phyloP scores from a whole-genome alignment of 257 asterid genomes.

The Nicotiana paniculata region DNA sequence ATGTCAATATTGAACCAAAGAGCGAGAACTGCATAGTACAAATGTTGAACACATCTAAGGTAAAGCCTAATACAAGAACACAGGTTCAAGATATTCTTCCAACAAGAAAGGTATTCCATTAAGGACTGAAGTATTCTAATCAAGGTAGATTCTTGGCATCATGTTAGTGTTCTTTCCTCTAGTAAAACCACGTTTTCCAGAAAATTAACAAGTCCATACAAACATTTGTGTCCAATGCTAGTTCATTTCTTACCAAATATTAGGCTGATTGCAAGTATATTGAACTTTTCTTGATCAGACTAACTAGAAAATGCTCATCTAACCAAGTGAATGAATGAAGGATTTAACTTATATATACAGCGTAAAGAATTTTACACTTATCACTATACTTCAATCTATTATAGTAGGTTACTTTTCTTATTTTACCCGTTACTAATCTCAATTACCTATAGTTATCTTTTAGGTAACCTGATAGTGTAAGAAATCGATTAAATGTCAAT shows the following conservation, averaged over 20 bases:
- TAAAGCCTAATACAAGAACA: not conserved
- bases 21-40: constrained; percentile 62
- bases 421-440: not conserved
- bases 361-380: not conserved
- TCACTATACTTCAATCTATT: too few relatives aligned
- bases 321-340: not conserved
- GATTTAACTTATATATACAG: not conserved
- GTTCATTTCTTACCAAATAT: not conserved
- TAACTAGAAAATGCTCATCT: not conserved
- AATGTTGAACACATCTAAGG: not conserved
- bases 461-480: not conserved
- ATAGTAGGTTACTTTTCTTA: not conserved
- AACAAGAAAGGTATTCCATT: not conserved
- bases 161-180: not conserved
- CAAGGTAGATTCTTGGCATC: not conserved
- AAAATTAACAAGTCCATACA: not conserved
- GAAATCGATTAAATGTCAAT: not conserved
- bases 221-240: not conserved
- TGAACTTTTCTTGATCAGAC: not conserved
- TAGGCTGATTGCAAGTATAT: not conserved
- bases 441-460: not conserved
- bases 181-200: not conserved
- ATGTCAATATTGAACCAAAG: constrained; percentile 84
- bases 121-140: not conserved
- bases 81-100: not conserved